These are phyloP conservation scores for Urostyla sp. DNA, from an alignment of 73 alveolate species.

Conservation along the genomic window DNA sequence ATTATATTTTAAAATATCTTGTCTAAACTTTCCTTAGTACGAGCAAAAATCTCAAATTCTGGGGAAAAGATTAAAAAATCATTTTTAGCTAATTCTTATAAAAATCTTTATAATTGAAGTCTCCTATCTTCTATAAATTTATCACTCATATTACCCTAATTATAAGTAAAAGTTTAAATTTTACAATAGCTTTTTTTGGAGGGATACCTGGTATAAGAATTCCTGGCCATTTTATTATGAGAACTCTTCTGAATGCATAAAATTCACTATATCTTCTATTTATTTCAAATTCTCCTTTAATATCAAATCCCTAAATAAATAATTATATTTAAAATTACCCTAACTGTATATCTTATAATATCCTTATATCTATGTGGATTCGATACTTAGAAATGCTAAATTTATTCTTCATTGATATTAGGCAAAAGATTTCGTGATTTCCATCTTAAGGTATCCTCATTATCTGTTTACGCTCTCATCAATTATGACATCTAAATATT, in stretches of 20 bases:
- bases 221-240: slow-evolving; percentile 60
- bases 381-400: no score
- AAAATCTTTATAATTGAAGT: slow-evolving; percentile 46
- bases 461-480: no score
- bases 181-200: slow-evolving; percentile 44
- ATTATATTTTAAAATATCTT: slow-evolving; percentile 12
- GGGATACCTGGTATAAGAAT: slow-evolving; percentile 55
- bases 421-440: no score
- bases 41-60: slow-evolving; percentile 42
- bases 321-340: no score
- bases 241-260: not conserved
- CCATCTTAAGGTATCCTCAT: no score
- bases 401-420: no score
- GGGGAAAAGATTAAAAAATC: slow-evolving; percentile 11
- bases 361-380: no score
- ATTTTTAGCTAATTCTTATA: slow-evolving; percentile 13
- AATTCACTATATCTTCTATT: not conserved
- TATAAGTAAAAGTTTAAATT: no score
- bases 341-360: no score
- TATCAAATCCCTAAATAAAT: slow-evolving; percentile 49
- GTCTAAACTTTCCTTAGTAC: slow-evolving; percentile 44
- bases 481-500: no score
- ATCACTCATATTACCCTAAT: slow-evolving; percentile 31
- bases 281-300: slow-evolving; percentile 58
- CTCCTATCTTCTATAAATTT: slow-evolving; percentile 58